Evolutionary conservation across 768 basidiomycete genomes (phyloP), one percentile per base, ranked within the genome.

Genomic region (Hygrocybe coccinea): DNA sequence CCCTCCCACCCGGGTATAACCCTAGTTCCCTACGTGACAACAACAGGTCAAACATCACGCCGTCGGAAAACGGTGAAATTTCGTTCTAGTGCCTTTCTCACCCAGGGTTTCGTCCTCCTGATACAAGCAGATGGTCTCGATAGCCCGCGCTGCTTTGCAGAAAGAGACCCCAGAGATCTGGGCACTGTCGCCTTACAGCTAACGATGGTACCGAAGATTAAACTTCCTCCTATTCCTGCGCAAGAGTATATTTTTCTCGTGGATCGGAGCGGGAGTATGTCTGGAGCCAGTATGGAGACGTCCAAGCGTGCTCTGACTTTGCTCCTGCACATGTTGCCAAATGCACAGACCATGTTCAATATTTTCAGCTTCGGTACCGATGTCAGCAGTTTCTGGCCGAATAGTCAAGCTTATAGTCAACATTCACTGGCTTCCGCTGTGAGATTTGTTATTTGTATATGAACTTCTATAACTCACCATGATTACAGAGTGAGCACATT

Each of bases 231-330:
- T 1, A 61, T 81, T 1, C 56, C 56, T 10, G 62, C 69, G 0
- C 82, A 83, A 50, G 84, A 86, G 55, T 86, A 79, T 53, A 67
- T 86, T 0, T 86, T 86, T 57, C 54, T 86, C 6, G 69, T 86
- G 10, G 84, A 86, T 58, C 69, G 83, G 46, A 82, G 79, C 17
- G 77, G 79, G 0, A 83, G 80, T 49, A 86, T 86, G 85, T 0
- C 0, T 0, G 65, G 64, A 21, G 38, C 22, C 10, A 62, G 77
- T 5, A 79, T 84, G 2, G 71, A 71, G 35, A 76, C 71, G 2
- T 81, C 82, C 6, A 82, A 77, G 57, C 56, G 64, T 29, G 79
- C 81, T 0, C 65, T 85, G 33, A 46, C 47, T 0, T 69, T 80
- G 58, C 62, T 86, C 0, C 68, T 86, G 14, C 74, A 71, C 5